Percentiles rank a stretch among this genome's conserved stretches.
phyloP scores from a whole-genome alignment of 495 filamentous ascomycete genomes.

The Tuber brumale region DNA sequence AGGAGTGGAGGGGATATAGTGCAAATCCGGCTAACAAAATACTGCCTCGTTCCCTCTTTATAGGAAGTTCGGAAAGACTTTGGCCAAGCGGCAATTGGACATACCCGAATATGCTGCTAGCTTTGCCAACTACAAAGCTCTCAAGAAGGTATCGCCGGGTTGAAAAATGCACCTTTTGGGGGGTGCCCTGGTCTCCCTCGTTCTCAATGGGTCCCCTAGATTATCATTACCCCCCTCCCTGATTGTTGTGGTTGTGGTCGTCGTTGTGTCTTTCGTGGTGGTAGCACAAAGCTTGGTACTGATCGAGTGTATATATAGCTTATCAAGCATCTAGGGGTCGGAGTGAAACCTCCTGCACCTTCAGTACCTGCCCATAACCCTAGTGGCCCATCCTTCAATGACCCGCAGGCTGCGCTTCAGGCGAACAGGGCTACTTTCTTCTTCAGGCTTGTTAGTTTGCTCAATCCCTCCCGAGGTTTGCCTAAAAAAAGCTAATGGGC shows the following conservation, averaged over 20 bases:
- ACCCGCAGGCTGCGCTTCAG: slow-evolving; percentile 86
- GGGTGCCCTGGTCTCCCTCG: not conserved
- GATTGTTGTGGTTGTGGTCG: slow-evolving; percentile 17
- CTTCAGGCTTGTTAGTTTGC: slow-evolving; percentile 73
- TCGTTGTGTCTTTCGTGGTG: slow-evolving; percentile 4
- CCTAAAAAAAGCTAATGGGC: slow-evolving; percentile 6
- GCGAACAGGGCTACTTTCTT: slow-evolving; percentile 98
- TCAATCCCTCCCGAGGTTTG: not conserved
- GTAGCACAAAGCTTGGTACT: slow-evolving; percentile 22
- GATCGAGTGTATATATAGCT: slow-evolving; percentile 56
- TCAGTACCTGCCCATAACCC: slow-evolving; percentile 63
- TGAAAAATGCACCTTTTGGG: slow-evolving; percentile 3
- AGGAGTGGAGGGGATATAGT: not conserved
- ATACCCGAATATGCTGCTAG: slow-evolving; percentile 98
- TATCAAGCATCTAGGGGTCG: slow-evolving; percentile 58
- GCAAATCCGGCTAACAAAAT: not conserved
- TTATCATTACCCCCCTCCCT: slow-evolving; percentile 30
- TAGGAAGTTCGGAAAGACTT: slow-evolving; percentile 99
- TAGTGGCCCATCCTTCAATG: slow-evolving; percentile 52
- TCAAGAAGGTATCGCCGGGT: slow-evolving; percentile 72
- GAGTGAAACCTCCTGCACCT: slow-evolving; percentile 72
- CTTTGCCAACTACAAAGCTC: slow-evolving; percentile 97
- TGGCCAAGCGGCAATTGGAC: slow-evolving; percentile 96
- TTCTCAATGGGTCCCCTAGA: not conserved
- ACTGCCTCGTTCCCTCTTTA: slow-evolving; percentile 7